A percentile compares a stretch with the other conserved stretches of the same genome.
Conservation (phyloP, 2,329 filamentous ascomycete genomes). For the Scedosporium dehoogii region DNA sequence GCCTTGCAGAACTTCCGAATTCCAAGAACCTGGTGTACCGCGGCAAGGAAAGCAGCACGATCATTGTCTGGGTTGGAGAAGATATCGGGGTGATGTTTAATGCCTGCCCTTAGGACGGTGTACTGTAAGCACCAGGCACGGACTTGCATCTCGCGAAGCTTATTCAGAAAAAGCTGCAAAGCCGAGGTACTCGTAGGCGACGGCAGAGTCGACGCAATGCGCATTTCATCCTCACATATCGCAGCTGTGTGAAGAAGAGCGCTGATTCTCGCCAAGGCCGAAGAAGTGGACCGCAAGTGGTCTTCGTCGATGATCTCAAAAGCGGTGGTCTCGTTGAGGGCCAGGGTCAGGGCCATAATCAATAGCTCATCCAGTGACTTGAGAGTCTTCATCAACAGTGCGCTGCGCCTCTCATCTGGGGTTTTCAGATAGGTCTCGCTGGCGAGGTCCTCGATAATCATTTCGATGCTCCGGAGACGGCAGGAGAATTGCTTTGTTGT, state of each 20-base stretch:
- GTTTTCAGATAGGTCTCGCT: conserved; percentile 53
- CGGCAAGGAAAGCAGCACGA: conserved; percentile 67
- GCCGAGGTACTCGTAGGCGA: conserved; percentile 43
- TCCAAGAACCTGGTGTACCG: conserved; percentile 76
- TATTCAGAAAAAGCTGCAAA: conserved; percentile 47
- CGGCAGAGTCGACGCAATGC: conserved; percentile 61
- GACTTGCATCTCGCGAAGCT: conserved; percentile 78
- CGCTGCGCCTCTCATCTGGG: conserved; percentile 53
- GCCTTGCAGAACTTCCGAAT: conserved; percentile 76
- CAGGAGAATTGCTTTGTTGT: conserved; percentile 83
- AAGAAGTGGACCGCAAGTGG: conserved; percentile 64
- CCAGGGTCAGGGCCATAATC: conserved; percentile 57
- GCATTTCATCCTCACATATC: conserved; percentile 77
- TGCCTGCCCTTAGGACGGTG: conserved; percentile 63
- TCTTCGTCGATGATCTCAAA: conserved; percentile 79
- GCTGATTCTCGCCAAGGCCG: conserved; percentile 59
- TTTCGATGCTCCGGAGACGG: conserved; percentile 74
- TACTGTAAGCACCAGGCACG: conserved; percentile 86
- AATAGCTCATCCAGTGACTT: conserved; percentile 72
- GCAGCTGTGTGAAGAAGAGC: conserved; percentile 71
- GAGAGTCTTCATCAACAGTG: conserved; percentile 64
- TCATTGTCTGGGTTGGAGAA: conserved; percentile 63
- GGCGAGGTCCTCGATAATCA: conserved; percentile 56
- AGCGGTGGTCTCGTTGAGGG: conserved; percentile 55
- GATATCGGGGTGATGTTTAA: conserved; percentile 52